These are phyloP conservation scores for Tetrapisispora namnaoensis DNA, from an alignment of 805 yeast species.

Conservation along the genomic window DNA sequence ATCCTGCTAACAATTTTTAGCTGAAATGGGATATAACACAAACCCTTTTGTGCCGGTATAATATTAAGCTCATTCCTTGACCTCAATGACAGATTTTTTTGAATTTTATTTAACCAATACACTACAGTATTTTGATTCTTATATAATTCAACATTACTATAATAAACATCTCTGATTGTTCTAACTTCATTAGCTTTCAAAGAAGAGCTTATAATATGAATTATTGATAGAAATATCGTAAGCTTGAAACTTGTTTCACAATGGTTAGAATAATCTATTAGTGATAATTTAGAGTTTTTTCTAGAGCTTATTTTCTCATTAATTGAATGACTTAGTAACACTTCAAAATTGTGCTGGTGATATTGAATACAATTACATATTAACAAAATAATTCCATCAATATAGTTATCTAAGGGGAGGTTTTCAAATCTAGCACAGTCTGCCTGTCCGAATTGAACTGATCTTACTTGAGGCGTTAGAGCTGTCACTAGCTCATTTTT, in stretches of 20 bases:
- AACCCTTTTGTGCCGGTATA: slow-evolving; percentile 54
- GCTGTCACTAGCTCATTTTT: slow-evolving; percentile 8
- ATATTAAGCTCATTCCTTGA: slow-evolving; percentile 36
- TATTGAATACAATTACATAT: slow-evolving; percentile 16
- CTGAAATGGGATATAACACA: slow-evolving; percentile 29
- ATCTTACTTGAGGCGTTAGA: slow-evolving; percentile 12
- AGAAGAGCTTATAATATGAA: slow-evolving; percentile 9
- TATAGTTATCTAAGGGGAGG: background rate
- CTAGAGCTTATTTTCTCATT: background rate
- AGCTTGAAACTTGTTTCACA: slow-evolving; percentile 4
- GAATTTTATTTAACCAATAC: slow-evolving; percentile 31
- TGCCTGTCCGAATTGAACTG: slow-evolving; percentile 5
- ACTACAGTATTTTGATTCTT: slow-evolving; percentile 37
- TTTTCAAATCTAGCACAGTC: background rate
- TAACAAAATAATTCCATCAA: slow-evolving; percentile 13
- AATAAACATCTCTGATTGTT: slow-evolving; percentile 47
- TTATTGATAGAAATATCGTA: slow-evolving; percentile 12
- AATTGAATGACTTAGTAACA: background rate
- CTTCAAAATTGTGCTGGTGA: slow-evolving; percentile 8
- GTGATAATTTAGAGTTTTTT: background rate
- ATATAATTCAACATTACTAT: slow-evolving; percentile 49
- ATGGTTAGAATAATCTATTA: background rate
- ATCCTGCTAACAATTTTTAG: background rate
- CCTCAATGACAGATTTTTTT: slow-evolving; percentile 30
- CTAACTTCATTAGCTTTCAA: slow-evolving; percentile 5